Evolutionary conservation across 1,284 basidiomycete species (phyloP).

Genomic region (Boletellus sp.): DNA sequence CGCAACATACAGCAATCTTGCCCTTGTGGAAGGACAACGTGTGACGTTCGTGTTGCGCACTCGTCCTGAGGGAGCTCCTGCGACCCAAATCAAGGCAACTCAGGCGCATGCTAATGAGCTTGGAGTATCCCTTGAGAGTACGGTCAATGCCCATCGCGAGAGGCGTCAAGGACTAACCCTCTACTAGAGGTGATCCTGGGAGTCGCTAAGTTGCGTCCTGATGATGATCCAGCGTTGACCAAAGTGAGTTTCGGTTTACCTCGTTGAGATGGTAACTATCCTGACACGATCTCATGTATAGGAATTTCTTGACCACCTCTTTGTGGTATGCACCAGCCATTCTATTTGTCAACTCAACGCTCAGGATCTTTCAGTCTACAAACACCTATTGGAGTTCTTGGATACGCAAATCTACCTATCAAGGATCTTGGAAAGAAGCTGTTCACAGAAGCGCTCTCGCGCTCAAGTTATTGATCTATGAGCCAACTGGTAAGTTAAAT

Average conservation of each 20-base stretch:
- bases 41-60: slow-evolving; percentile 82
- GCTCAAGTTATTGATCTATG: slow-evolving; percentile 79
- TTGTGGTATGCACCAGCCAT: slow-evolving; percentile 41
- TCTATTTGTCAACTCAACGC: background rate
- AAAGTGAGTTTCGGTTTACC: slow-evolving; percentile 37
- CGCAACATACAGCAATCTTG: slow-evolving; percentile 51
- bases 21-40: slow-evolving; percentile 76
- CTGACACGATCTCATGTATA: slow-evolving; percentile 15
- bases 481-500: slow-evolving; percentile 63
- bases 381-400: slow-evolving; percentile 84
- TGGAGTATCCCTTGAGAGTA: slow-evolving; percentile 50
- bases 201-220: slow-evolving; percentile 47
- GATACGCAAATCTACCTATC: slow-evolving; percentile 80
- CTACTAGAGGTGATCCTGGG: slow-evolving; percentile 44
- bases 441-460: slow-evolving; percentile 87
- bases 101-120: slow-evolving; percentile 40
- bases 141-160: background rate
- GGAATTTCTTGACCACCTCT: slow-evolving; percentile 52
- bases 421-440: slow-evolving; percentile 90
- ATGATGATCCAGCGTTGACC: slow-evolving; percentile 62
- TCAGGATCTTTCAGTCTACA: slow-evolving; percentile 50
- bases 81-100: slow-evolving; percentile 25
- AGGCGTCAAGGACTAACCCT: slow-evolving; percentile 6
- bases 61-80: slow-evolving; percentile 40
- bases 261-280: background rate